Evolutionary conservation across 176 grass and related monocot species (phyloP).

Genomic region (Tuctoria greenei): DNA sequence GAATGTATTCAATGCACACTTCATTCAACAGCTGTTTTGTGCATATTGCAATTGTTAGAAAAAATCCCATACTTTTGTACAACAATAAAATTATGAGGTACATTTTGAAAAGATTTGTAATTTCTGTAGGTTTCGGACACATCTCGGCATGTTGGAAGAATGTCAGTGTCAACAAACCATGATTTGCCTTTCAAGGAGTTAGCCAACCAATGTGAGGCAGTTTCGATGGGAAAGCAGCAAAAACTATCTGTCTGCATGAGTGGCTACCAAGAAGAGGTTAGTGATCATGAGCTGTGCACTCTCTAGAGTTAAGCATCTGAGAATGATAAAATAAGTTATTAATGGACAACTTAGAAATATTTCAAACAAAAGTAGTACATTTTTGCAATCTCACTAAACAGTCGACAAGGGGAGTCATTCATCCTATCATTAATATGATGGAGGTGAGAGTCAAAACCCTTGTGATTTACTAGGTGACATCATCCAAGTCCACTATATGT

Average conservation of each 20-base stretch:
- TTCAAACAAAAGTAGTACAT: slow-evolving; percentile 15
- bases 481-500: neutral
- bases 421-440: neutral
- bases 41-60: neutral
- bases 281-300: slow-evolving; percentile 20
- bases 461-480: neutral
- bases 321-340: neutral
- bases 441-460: neutral
- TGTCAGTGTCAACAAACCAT: slow-evolving; percentile 63
- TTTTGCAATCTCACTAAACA: neutral
- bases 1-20: neutral
- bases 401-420: neutral
- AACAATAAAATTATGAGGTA: neutral
- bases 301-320: slow-evolving; percentile 18
- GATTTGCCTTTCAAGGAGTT: slow-evolving; percentile 72
- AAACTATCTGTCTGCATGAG: slow-evolving; percentile 66
- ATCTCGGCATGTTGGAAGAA: slow-evolving; percentile 59
- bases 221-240: slow-evolving; percentile 70
- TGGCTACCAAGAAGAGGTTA: slow-evolving; percentile 47
- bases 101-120: slow-evolving; percentile 25
- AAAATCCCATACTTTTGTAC: neutral
- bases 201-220: slow-evolving; percentile 71
- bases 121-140: slow-evolving; percentile 62
- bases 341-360: neutral
- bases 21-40: neutral